Percentiles rank a stretch among this genome's conserved stretches.
phyloP scores from a whole-genome alignment of 1,139 yeast genomes.

The Insectozyma bohioensis region DNA sequence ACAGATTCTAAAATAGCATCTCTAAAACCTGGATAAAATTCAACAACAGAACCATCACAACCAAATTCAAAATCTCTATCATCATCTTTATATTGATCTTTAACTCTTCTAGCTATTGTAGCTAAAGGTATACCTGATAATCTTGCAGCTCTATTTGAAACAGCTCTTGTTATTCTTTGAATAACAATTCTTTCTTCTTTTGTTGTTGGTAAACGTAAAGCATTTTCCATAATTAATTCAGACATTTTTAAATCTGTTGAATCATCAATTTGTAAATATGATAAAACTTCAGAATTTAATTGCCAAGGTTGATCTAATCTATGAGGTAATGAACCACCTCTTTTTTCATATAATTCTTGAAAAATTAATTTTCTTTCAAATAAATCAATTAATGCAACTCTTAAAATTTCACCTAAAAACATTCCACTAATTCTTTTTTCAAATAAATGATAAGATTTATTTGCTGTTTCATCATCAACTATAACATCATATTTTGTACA shows the following conservation, averaged over 20 bases:
- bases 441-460: constrained; percentile 83
- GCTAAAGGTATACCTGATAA: constrained; percentile 88
- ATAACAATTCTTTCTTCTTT: constrained; percentile 68
- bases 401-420: constrained; percentile 87
- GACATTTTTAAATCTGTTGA: constrained; percentile 68
- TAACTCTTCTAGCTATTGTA: constrained; percentile 53
- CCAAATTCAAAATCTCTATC: constrained; percentile 82
- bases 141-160: constrained; percentile 81
- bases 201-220: constrained; percentile 66
- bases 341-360: constrained; percentile 46
- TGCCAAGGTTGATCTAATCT: constrained; percentile 74
- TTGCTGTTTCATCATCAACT: constrained; percentile 74
- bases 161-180: constrained; percentile 70
- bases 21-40: constrained; percentile 86
- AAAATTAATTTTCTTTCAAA: constrained; percentile 58
- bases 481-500: constrained; percentile 68
- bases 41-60: constrained; percentile 92
- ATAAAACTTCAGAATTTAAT: constrained; percentile 77
- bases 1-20: constrained; percentile 75
- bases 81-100: constrained; percentile 47
- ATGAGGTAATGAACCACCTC: constrained; percentile 60
- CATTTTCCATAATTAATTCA: constrained; percentile 60
- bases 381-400: constrained; percentile 70
- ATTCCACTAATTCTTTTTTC: constrained; percentile 93
- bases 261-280: constrained; percentile 80